Conservation (phyloP, 305 asterid species). For the Fraxinus paxiana region DNA sequence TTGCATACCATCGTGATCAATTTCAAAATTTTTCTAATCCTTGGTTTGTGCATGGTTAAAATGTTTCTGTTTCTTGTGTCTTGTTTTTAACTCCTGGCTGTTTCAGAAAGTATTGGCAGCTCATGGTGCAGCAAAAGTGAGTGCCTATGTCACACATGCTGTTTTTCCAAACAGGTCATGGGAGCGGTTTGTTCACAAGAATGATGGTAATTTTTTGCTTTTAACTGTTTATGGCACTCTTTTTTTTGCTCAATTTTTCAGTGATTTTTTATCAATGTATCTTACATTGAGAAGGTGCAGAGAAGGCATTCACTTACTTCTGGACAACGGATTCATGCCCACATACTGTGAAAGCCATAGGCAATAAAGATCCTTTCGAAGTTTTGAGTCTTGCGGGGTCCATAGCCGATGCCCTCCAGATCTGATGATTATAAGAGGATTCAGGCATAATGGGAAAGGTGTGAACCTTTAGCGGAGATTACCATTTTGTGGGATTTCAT, state of each 20-base stretch:
- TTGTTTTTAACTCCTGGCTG: not conserved
- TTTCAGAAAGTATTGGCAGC: conserved; percentile 90
- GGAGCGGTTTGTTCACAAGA: conserved; percentile 81
- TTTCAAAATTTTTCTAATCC: not conserved
- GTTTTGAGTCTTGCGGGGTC: conserved; percentile 88
- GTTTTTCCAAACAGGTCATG: conserved; percentile 84
- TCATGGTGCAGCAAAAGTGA: conserved; percentile 92
- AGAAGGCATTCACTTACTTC: conserved; percentile 68
- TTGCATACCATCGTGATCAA: not conserved
- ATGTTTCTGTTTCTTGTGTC: not conserved
- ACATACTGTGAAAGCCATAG: conserved; percentile 61
- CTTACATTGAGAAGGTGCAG: conserved; percentile 28
- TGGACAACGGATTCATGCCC: conserved; percentile 98
- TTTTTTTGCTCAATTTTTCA: not conserved
- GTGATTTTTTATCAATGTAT: not conserved
- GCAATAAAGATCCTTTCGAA: conserved; percentile 69
- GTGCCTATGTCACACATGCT: conserved; percentile 93
- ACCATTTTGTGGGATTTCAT: not conserved
- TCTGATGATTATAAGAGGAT: conserved; percentile 26
- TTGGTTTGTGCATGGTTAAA: not conserved
- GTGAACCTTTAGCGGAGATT: not conserved
- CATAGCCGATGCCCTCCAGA: conserved; percentile 86
- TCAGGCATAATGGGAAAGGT: not conserved
- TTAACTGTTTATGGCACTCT: not conserved
- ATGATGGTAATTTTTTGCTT: conserved; percentile 40